These are phyloP conservation scores for Prunus dulcis DNA, from an alignment of 306 rosid species.

Conservation along the genomic window DNA sequence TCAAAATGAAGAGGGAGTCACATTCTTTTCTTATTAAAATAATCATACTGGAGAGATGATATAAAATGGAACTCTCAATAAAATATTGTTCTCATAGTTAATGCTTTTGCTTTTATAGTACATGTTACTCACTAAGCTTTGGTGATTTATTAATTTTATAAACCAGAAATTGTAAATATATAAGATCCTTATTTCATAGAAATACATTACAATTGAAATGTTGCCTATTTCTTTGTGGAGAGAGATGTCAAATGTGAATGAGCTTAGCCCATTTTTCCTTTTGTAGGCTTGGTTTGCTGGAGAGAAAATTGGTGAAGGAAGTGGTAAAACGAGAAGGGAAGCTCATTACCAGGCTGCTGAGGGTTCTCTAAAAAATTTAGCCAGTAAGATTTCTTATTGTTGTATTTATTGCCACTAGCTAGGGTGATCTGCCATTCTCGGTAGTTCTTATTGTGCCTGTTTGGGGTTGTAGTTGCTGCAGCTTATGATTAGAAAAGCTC, in stretches of 20 bases:
- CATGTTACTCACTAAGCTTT: neutral
- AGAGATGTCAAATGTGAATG: conserved; percentile 22
- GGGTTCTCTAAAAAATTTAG: conserved; percentile 78
- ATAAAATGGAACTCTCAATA: neutral
- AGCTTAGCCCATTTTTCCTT: conserved; percentile 23
- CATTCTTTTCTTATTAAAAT: neutral
- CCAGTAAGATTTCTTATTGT: conserved; percentile 46
- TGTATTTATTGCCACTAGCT: conserved; percentile 19
- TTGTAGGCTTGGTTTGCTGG: conserved; percentile 87
- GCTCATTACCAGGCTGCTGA: conserved; percentile 87
- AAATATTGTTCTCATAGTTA: neutral
- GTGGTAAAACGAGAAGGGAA: conserved; percentile 85
- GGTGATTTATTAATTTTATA: neutral
- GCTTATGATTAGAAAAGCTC: neutral
- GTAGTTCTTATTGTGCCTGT: neutral
- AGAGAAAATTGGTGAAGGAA: conserved; percentile 80
- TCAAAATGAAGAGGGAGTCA: neutral
- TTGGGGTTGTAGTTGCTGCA: neutral
- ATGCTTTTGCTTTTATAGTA: neutral
- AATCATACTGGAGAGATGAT: neutral
- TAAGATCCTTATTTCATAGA: neutral
- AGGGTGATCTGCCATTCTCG: neutral
- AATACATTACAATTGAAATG: neutral
- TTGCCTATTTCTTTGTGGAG: conserved; percentile 7
- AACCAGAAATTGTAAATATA: neutral